phyloP scores from a whole-genome alignment of 2,329 filamentous ascomycete species.

The Arthrinium phaeospermum region DNA sequence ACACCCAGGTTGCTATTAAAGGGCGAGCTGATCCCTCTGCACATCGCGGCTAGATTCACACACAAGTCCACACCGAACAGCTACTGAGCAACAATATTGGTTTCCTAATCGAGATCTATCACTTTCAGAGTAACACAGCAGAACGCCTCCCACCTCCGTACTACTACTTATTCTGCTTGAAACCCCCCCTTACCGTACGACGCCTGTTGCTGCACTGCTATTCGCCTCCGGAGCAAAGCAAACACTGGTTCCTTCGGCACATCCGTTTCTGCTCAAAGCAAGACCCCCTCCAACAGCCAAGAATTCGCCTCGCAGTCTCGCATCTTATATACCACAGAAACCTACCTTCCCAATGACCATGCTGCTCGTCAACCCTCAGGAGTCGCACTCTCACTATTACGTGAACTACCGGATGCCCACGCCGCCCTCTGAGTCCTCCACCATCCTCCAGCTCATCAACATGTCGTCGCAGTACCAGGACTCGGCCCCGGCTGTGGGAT shows the following conservation, averaged over 20 bases:
- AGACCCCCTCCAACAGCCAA: neutral
- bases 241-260: neutral
- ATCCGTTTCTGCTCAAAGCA: neutral
- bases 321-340: constrained; percentile 10
- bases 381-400: constrained; percentile 26
- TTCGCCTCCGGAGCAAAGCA: constrained; percentile 16
- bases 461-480: constrained; percentile 25
- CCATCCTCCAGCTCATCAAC: constrained; percentile 28
- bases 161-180: constrained; percentile 6
- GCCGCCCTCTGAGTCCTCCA: constrained; percentile 20
- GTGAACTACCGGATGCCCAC: constrained; percentile 23
- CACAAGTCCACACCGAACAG: neutral
- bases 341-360: constrained; percentile 26
- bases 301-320: constrained; percentile 9
- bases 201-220: neutral
- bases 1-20: constrained; percentile 11
- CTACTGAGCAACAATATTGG: neutral
- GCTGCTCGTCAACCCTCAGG: constrained; percentile 26
- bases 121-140: neutral
- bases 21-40: constrained; percentile 14
- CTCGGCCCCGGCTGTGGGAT: constrained; percentile 15
- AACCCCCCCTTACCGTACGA: neutral
- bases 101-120: constrained; percentile 10
- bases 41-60: constrained; percentile 11
- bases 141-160: neutral